Conservation (phyloP, 78 protist species). For the Protostelium mycophagum region DNA sequence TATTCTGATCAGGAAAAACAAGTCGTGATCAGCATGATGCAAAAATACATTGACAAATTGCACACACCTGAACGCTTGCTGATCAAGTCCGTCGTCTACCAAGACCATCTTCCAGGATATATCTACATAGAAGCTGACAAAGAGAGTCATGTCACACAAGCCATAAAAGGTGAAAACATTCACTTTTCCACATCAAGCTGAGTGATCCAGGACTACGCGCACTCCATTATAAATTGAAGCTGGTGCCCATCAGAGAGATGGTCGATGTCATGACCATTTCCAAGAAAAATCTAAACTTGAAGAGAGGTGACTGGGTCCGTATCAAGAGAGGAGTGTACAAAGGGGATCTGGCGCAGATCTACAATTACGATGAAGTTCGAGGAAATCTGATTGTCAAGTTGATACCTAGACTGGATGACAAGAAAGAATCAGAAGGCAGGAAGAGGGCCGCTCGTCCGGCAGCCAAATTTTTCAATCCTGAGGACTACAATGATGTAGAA, state of each 20-base stretch:
- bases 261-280: constrained; percentile 31
- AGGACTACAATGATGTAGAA: constrained; percentile 5
- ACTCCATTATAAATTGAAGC: background rate
- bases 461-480: constrained; percentile 38
- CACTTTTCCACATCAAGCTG: background rate
- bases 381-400: constrained; percentile 32
- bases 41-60: constrained; percentile 14
- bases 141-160: constrained; percentile 43
- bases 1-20: constrained; percentile 38
- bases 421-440: background rate
- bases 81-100: constrained; percentile 53
- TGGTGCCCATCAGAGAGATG: constrained; percentile 52
- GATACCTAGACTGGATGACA: constrained; percentile 34
- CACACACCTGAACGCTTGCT: constrained; percentile 6
- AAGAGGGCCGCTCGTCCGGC: constrained; percentile 26
- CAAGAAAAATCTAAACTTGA: constrained; percentile 16
- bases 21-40: constrained; percentile 51
- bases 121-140: constrained; percentile 65
- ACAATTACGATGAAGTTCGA: constrained; percentile 9
- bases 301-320: constrained; percentile 46
- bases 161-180: constrained; percentile 24
- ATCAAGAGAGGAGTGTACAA: constrained; percentile 40
- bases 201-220: background rate
- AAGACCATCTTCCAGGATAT: constrained; percentile 37
- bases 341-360: constrained; percentile 41